Evolutionary conservation across 805 yeast species (phyloP), one percentile per base, ranked within the genome.

Genomic region (Crinitomyces ghanaensis): DNA sequence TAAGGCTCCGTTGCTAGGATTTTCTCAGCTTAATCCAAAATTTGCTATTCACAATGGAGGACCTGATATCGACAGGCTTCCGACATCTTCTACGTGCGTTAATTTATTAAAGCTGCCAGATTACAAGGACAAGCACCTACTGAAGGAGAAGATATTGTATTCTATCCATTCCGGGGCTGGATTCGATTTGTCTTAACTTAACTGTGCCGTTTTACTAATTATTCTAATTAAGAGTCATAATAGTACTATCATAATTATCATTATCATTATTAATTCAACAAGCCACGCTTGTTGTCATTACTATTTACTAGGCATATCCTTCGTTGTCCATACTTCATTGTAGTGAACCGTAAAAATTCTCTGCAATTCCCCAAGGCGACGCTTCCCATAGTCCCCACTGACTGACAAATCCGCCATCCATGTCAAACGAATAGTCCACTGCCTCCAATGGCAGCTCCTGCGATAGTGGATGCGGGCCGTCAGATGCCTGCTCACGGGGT

Each of bases 1-100:
- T 1, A 68, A 86, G 39, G 95, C 94, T 0, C 98, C 98, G 1
- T 61, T 91, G 26, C 64, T 83, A 17, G 98, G 98, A 0, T 88
- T 91, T 51, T 64, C 68, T 9, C 72, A 76, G 3, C 62, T 84
- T 30, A 60, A 58, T 19, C 98, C 98, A 0, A 64, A 62, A 35
- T 84, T 91, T 55, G 94, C 94, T 1, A 77, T 91, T 30, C 54
- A 82, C 24, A 74, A 74, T 42, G 66, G 77, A 0, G 91, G 88
- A 0, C 35, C 51, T 6, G 70, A 70, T 18, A 42, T 48, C 2
- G 63, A 62, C 2, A 59, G 93, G 19, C 60, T 91, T 25, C 98
- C 98, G 0, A 83, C 96, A 0, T 80, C 97, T 0, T 74, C 95
- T 0, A 91, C 98, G 0, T 91, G 98, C 63, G 82, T 85, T 19